These are phyloP conservation scores for Candida tammaniensis DNA, from an alignment of 805 yeast genomes.

Conservation along the genomic window DNA sequence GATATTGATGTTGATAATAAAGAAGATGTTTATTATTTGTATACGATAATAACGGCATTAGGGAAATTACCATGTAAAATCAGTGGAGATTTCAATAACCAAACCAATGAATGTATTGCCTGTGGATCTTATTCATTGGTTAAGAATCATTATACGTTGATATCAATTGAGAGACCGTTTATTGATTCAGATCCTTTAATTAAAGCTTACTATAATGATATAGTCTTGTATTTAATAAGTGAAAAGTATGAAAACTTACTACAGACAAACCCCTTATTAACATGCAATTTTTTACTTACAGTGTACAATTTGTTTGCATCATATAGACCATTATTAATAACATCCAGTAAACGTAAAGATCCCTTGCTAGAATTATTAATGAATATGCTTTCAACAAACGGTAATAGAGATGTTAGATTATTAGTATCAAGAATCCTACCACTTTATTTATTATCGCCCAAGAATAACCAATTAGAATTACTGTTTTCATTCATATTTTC, in stretches of 20 bases:
- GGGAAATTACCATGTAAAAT: constrained; percentile 44
- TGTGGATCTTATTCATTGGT: constrained; percentile 32
- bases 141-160: constrained; percentile 23
- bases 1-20: no score
- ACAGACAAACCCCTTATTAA: constrained; percentile 25
- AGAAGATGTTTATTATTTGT: constrained; percentile 4
- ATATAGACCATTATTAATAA: constrained; percentile 46
- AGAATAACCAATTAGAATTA: constrained; percentile 35
- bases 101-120: constrained; percentile 27
- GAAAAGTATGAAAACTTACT: constrained; percentile 2
- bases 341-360: constrained; percentile 10
- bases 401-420: constrained; percentile 55
- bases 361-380: constrained; percentile 16
- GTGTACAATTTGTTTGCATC: constrained; percentile 51
- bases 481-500: constrained; percentile 44
- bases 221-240: constrained; percentile 17
- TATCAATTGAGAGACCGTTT: constrained; percentile 21
- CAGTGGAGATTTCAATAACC: constrained; percentile 31
- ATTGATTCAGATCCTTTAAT: constrained; percentile 23
- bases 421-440: constrained; percentile 54
- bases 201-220: constrained; percentile 20
- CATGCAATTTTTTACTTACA: constrained; percentile 44
- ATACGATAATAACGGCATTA: constrained; percentile 35
- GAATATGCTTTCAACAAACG: constrained; percentile 33
- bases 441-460: constrained; percentile 39